phyloP scores from a whole-genome alignment of 768 basidiomycete species.

The Hydnum rufescens region DNA sequence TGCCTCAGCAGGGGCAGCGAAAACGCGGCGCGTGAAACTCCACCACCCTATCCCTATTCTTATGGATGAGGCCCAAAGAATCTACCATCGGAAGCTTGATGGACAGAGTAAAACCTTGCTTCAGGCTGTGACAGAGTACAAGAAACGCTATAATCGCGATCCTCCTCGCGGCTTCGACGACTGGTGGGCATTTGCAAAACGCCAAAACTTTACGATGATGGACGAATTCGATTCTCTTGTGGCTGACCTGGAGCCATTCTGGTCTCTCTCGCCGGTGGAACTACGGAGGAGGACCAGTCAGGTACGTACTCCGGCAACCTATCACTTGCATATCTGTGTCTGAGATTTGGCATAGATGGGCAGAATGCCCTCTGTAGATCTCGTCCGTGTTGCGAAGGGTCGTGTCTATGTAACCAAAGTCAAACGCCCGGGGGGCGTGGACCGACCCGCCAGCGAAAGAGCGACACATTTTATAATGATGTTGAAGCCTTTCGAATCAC shows the following conservation, averaged over 20 bases:
- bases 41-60: constrained; percentile 68
- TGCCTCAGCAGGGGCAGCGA: not conserved
- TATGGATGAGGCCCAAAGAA: constrained; percentile 65
- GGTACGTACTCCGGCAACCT: constrained; percentile 22
- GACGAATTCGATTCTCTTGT: constrained; percentile 46
- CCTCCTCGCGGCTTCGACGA: constrained; percentile 84
- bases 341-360: constrained; percentile 33
- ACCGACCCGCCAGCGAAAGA: constrained; percentile 52
- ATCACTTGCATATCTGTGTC: not conserved
- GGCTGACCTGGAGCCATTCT: constrained; percentile 71
- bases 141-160: constrained; percentile 45
- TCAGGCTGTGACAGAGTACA: constrained; percentile 69
- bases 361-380: constrained; percentile 60
- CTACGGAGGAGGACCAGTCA: constrained; percentile 40
- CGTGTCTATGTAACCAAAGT: constrained; percentile 43
- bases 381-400: constrained; percentile 47
- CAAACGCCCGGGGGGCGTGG: constrained; percentile 39
- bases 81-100: constrained; percentile 42
- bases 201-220: constrained; percentile 4
- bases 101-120: constrained; percentile 63
- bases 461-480: constrained; percentile 60
- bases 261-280: constrained; percentile 51
- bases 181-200: constrained; percentile 40
- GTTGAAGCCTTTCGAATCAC: constrained; percentile 19
- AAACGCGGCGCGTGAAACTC: not conserved